A percentile compares a stretch with the other conserved stretches of the same genome.
Evolutionary conservation across 2,329 filamentous ascomycete genomes (phyloP).

Genomic region (Apiospora koreana): DNA sequence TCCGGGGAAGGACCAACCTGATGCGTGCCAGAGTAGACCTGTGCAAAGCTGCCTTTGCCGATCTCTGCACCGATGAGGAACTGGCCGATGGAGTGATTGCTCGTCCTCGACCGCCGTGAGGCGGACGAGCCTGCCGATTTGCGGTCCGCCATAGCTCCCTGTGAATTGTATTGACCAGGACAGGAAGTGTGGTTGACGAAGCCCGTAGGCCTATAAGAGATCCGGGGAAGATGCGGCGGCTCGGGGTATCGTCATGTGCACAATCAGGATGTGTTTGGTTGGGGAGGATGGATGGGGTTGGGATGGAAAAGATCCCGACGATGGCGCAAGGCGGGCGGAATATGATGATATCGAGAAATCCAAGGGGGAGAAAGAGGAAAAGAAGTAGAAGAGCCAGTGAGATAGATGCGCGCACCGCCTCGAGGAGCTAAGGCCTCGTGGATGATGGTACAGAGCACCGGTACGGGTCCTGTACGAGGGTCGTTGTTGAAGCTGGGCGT

Average conservation of each 20-base stretch:
- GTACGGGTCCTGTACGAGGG: slow-evolving; percentile 4
- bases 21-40: slow-evolving; percentile 86
- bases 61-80: slow-evolving; percentile 88
- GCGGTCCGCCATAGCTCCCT: slow-evolving; percentile 35
- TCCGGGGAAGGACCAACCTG: slow-evolving; percentile 55
- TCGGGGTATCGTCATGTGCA: slow-evolving; percentile 30
- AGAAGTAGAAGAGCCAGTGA: slow-evolving; percentile 1
- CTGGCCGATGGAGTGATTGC: slow-evolving; percentile 61
- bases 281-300: slow-evolving; percentile 3
- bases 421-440: slow-evolving; percentile 1
- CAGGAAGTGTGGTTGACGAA: slow-evolving; percentile 31
- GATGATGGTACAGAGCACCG: not conserved
- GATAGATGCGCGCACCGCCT: slow-evolving; percentile 6
- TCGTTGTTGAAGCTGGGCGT: slow-evolving; percentile 5
- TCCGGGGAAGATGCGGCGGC: slow-evolving; percentile 25
- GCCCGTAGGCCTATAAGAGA: slow-evolving; percentile 35
- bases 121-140: slow-evolving; percentile 27
- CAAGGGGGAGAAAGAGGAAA: not conserved
- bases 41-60: slow-evolving; percentile 96
- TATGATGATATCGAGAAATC: slow-evolving; percentile 5
- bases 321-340: slow-evolving; percentile 3
- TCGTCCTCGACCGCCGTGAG: slow-evolving; percentile 37
- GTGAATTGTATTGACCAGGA: slow-evolving; percentile 31
- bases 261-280: slow-evolving; percentile 5
- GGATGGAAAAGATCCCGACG: not conserved